Conservation (phyloP, 768 basidiomycete genomes). For the Rhizopogon vesiculosus region DNA sequence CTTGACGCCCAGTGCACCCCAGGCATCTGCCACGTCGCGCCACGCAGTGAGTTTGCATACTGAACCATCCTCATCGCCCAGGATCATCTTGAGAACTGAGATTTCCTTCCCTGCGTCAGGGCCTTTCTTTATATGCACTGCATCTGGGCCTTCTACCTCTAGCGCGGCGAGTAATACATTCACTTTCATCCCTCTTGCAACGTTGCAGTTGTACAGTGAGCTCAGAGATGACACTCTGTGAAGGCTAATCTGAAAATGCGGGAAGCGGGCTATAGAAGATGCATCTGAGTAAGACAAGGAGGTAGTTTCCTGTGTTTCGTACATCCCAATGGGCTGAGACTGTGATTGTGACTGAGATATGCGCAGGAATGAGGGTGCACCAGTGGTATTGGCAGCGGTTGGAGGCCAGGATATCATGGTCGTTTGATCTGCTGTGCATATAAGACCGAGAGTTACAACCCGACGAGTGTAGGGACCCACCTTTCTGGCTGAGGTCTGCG, state of each 20-base stretch:
- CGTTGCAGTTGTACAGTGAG: slow-evolving; percentile 19
- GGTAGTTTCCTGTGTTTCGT: slow-evolving; percentile 41
- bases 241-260: slow-evolving; percentile 68
- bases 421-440: slow-evolving; percentile 34
- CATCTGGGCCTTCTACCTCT: slow-evolving; percentile 75
- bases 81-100: slow-evolving; percentile 60
- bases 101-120: slow-evolving; percentile 66
- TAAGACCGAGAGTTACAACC: background rate
- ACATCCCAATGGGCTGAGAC: slow-evolving; percentile 14
- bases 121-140: slow-evolving; percentile 63
- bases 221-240: slow-evolving; percentile 53
- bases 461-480: background rate
- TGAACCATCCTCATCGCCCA: slow-evolving; percentile 67
- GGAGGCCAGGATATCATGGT: slow-evolving; percentile 58
- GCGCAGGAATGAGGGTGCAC: slow-evolving; percentile 20
- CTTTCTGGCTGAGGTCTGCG: slow-evolving; percentile 7
- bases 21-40: slow-evolving; percentile 69
- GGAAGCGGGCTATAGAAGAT: slow-evolving; percentile 71
- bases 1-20: slow-evolving; percentile 56
- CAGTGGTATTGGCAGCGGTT: slow-evolving; percentile 27
- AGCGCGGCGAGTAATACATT: slow-evolving; percentile 60
- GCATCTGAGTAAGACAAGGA: slow-evolving; percentile 58
- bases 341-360: slow-evolving; percentile 22
- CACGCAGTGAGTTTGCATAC: slow-evolving; percentile 75
- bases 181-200: slow-evolving; percentile 40